Conservation (phyloP, 345 rosid genomes). For the thale cress (Arabidopsis thaliana) region DNA sequence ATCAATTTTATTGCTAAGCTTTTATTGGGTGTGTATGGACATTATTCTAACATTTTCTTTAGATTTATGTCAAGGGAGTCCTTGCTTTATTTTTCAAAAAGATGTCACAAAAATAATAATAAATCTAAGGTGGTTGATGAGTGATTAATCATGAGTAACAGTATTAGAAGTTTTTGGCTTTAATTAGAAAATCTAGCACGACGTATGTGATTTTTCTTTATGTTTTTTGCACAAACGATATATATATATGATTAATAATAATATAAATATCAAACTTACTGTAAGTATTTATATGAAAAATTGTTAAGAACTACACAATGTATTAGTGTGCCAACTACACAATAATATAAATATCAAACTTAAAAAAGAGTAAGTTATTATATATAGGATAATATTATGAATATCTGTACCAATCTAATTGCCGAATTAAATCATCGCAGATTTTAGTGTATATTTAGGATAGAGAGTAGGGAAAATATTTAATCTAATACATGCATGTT, state of each 20-base stretch:
- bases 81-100: conserved; percentile 25
- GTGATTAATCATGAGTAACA: conserved; percentile 42
- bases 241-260: neutral
- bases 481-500: too few species aligned
- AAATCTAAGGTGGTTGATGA: conserved; percentile 45
- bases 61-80: conserved; percentile 17
- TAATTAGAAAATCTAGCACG: conserved; percentile 12
- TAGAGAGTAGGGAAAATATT: too few species aligned
- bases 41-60: conserved; percentile 31
- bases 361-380: neutral
- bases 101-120: conserved; percentile 21
- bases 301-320: neutral
- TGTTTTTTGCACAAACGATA: neutral
- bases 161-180: conserved; percentile 31
- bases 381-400: neutral
- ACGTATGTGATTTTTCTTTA: neutral
- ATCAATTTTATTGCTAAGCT: conserved; percentile 31
- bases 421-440: neutral
- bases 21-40: conserved; percentile 35
- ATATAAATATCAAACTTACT: neutral
- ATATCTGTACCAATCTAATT: neutral
- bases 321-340: neutral
- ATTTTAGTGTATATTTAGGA: neutral
- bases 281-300: neutral
- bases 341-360: neutral